Evolutionary conservation across 2,329 filamentous ascomycete species (phyloP).

Genomic region (Colletotrichum tofieldiae): DNA sequence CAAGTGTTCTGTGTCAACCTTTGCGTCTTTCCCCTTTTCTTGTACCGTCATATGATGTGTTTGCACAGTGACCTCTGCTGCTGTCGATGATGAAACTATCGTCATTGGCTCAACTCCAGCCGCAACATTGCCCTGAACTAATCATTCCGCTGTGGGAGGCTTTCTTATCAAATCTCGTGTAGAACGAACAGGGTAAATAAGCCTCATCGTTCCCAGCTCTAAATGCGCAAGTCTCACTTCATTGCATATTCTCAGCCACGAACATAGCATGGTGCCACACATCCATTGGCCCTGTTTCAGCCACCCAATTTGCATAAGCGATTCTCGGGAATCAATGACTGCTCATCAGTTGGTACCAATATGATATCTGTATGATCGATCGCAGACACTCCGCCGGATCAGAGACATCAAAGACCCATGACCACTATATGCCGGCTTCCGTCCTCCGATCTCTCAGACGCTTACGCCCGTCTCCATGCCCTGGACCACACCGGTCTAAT

Average conservation of each 20-base stretch:
- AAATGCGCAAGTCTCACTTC: not conserved
- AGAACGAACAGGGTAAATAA: too few relatives aligned
- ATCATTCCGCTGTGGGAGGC: too few relatives aligned
- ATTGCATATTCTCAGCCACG: not conserved
- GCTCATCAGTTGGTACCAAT: too few relatives aligned
- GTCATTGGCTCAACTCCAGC: too few relatives aligned
- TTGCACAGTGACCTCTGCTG: not conserved
- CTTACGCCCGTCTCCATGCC: not conserved
- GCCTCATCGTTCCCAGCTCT: not conserved
- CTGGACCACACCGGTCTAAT: not conserved
- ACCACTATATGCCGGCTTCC: constrained; percentile 2
- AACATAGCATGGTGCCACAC: not conserved
- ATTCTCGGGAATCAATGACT: constrained; percentile 24
- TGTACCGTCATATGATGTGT: not conserved
- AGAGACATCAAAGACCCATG: constrained; percentile 17
- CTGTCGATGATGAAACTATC: not conserved
- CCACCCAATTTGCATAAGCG: constrained; percentile 37
- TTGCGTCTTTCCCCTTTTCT: not conserved
- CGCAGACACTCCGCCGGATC: constrained; percentile 28
- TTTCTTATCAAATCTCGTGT: too few relatives aligned
- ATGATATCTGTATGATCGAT: constrained; percentile 37
- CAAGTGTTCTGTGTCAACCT: not conserved
- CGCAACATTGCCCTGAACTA: too few relatives aligned
- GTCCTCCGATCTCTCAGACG: constrained; percentile 17
- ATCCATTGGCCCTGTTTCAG: constrained; percentile 25